These are phyloP conservation scores for Acrodontium crateriforme DNA, from an alignment of 2,329 filamentous ascomycete species.

Conservation along the genomic window DNA sequence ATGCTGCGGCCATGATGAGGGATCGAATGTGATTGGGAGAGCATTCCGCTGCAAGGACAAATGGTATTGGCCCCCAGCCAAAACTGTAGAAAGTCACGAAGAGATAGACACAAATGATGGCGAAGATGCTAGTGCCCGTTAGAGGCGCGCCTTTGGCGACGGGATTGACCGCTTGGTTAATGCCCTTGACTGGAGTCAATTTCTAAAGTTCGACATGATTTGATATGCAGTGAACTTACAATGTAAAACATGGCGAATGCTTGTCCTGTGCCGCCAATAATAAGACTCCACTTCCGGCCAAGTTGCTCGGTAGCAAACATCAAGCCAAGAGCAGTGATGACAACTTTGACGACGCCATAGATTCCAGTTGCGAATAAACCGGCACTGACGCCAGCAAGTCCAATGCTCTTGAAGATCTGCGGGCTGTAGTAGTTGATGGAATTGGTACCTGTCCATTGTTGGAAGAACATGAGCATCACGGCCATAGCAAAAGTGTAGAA, in stretches of 20 bases:
- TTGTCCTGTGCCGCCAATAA: constrained; percentile 29
- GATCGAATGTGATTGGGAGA: constrained; percentile 27
- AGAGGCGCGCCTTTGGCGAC: constrained; percentile 26
- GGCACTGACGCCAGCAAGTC: constrained; percentile 24
- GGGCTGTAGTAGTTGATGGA: constrained; percentile 30
- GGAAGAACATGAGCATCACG: constrained; percentile 31
- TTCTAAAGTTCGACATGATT: too few relatives aligned
- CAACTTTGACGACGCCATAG: constrained; percentile 35
- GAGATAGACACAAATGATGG: constrained; percentile 37
- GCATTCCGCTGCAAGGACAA: constrained; percentile 35
- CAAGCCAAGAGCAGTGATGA: constrained; percentile 29
- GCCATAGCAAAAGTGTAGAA: constrained; percentile 29
- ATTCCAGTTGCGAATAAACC: constrained; percentile 33
- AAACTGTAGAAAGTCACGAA: constrained; percentile 35
- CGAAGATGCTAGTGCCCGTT: constrained; percentile 45
- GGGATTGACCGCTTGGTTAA: constrained; percentile 29
- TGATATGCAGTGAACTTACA: too few relatives aligned
- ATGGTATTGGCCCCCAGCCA: constrained; percentile 33
- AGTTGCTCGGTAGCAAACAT: constrained; percentile 33
- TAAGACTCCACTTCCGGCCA: constrained; percentile 31
- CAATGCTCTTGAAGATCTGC: constrained; percentile 31
- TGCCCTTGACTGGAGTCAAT: too few relatives aligned
- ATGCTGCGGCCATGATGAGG: constrained; percentile 41
- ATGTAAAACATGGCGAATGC: constrained; percentile 32
- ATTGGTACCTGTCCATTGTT: constrained; percentile 25